These are phyloP conservation scores for Nicotiana obtusifolia DNA, from an alignment of 257 asterid species.

Conservation along the genomic window DNA sequence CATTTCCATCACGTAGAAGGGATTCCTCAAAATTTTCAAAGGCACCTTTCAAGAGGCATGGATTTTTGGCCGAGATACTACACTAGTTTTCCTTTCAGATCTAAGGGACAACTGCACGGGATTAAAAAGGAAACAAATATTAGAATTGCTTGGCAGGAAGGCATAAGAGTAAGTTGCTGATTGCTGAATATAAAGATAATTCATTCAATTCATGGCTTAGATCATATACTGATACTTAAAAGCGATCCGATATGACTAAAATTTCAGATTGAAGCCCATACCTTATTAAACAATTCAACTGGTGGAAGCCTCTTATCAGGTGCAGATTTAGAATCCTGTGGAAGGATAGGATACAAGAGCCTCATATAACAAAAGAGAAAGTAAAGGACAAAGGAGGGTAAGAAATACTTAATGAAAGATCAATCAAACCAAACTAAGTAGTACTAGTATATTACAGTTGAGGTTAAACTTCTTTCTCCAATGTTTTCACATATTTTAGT, in stretches of 20 bases:
- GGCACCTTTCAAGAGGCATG: conserved; percentile 37
- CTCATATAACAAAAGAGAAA: not conserved
- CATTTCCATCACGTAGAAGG: not conserved
- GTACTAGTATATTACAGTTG: not conserved
- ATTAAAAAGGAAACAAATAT: not conserved
- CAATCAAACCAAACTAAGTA: not conserved
- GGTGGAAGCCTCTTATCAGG: conserved; percentile 33
- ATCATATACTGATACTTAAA: not conserved
- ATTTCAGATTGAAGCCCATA: conserved; percentile 10
- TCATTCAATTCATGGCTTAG: not conserved
- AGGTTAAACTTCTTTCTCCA: conserved; percentile 3
- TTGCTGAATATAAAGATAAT: not conserved
- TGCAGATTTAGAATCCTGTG: conserved; percentile 37
- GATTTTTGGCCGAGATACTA: conserved; percentile 23
- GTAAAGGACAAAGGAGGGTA: not conserved
- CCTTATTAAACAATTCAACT: conserved; percentile 53
- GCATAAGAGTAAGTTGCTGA: not conserved
- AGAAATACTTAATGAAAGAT: not conserved
- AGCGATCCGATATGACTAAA: not conserved
- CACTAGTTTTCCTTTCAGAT: conserved; percentile 28
- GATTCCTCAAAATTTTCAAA: not conserved
- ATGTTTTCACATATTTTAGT: conserved; percentile 12
- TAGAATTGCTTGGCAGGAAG: not conserved
- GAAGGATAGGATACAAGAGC: not conserved
- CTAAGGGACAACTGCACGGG: conserved; percentile 51